Base-by-base conservation (phyloP, 179 eudicot species). In the Carnegiea gigantea region DNA sequence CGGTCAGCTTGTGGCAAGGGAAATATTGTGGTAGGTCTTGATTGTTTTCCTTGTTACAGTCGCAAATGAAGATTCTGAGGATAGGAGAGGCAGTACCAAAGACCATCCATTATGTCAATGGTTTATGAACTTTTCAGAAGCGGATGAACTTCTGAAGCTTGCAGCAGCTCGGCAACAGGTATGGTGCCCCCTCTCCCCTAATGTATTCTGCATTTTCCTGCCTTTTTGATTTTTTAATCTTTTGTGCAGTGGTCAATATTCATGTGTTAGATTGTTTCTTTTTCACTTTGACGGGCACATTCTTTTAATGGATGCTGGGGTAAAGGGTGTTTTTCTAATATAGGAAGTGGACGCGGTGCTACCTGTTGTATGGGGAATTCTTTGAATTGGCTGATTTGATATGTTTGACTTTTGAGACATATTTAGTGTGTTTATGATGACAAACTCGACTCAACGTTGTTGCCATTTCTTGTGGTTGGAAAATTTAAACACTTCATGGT, bases 101-200 rank as follows among this genome's bases (percentile, higher is more conserved):
- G 88, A 91, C 78, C 91, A 92, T 81, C 86, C 92, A 8, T 83
- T 90, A 57, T 83, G 86, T 81, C 98, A 88, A 73, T 93, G 93
- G 96, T 95, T 91, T 78, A 77, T 79, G 70, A 91, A 89, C 86
- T 93, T 95, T 88, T 93, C 97, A 0, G 94, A 94, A 82, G 91
- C 90, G 11, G 94, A 90, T 71, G 98, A 91, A 84, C 90, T 92
- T 70, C 88, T 90, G 33, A 90, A 90, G 87, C 91, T 93, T 78
- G 90, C 96, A 81, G 94, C 94, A 26, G 96, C 96, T 83, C 73
- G 73, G 23, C 73, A 70, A 70, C 44, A 70, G 73, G 73, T 70
- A 36, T 30, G n/a, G 73, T 40, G 0, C 44, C 44, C 44, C 44
- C 6, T 5, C 9, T 6, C 44, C 44, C 44, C 44, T 3, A 23